Conservation (phyloP, 352 stramenopile genomes). For the Bremia lactucae region DNA sequence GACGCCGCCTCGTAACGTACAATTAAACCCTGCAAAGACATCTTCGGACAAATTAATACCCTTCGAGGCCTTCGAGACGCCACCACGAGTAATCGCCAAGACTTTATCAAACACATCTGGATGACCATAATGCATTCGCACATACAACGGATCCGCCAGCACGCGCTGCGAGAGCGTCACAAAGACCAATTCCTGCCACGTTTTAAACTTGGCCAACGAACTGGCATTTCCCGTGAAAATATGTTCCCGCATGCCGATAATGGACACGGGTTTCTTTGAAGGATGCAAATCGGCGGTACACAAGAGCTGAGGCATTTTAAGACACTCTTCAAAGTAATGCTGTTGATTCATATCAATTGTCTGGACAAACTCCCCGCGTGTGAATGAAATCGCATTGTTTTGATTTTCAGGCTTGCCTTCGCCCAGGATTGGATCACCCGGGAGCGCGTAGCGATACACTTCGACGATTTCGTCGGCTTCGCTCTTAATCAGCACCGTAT, state of each 20-base stretch:
- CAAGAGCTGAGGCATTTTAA: slow-evolving; percentile 80
- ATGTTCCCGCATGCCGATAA: slow-evolving; percentile 81
- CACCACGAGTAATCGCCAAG: slow-evolving; percentile 57
- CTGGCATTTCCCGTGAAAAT: slow-evolving; percentile 82
- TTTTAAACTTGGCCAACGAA: slow-evolving; percentile 79
- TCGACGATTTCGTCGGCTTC: slow-evolving; percentile 62
- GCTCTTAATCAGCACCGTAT: slow-evolving; percentile 73
- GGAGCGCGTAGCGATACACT: slow-evolving; percentile 72
- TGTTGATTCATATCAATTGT: slow-evolving; percentile 88
- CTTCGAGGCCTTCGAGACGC: slow-evolving; percentile 72
- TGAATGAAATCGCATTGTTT: slow-evolving; percentile 75
- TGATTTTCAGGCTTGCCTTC: slow-evolving; percentile 83
- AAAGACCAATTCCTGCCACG: slow-evolving; percentile 79
- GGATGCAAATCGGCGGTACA: slow-evolving; percentile 58
- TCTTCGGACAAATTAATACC: slow-evolving; percentile 82
- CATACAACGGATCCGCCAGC: slow-evolving; percentile 56
- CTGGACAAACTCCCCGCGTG: slow-evolving; percentile 74
- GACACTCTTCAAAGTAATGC: slow-evolving; percentile 78
- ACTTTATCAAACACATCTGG: slow-evolving; percentile 81
- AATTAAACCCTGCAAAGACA: slow-evolving; percentile 80
- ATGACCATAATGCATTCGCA: slow-evolving; percentile 79
- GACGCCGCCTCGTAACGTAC: slow-evolving; percentile 58
- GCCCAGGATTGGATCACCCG: slow-evolving; percentile 71
- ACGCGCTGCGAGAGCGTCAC: slow-evolving; percentile 79
- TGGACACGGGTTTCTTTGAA: slow-evolving; percentile 59